These are phyloP conservation scores for Phalaenopsis aphrodite DNA, from an alignment of 106 monocot genomes.

Conservation along the genomic window DNA sequence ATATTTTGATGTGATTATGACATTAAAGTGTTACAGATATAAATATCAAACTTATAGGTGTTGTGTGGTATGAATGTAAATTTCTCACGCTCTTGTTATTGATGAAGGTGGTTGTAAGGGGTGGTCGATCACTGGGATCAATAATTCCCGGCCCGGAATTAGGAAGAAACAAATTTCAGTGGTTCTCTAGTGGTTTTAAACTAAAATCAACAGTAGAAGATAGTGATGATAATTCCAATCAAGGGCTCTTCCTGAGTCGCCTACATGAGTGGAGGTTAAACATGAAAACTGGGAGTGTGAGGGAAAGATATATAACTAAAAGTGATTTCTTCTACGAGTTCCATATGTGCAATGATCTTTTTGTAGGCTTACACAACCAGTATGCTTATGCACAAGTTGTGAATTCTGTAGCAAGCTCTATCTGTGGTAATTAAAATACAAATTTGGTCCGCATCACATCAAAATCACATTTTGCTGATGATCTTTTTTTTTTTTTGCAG, in stretches of 20 bases:
- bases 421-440: slow-evolving; percentile 7
- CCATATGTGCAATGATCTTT: slow-evolving; percentile 33
- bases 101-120: slow-evolving; percentile 40
- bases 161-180: slow-evolving; percentile 16
- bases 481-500: slow-evolving; percentile 14
- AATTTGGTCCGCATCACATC: too few species aligned
- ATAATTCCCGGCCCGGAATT: slow-evolving; percentile 39
- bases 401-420: slow-evolving; percentile 29
- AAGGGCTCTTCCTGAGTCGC: slow-evolving; percentile 26
- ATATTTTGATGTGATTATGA: too few species aligned
- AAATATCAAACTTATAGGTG: too few species aligned
- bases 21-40: too few species aligned
- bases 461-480: too few species aligned
- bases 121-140: slow-evolving; percentile 18
- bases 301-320: slow-evolving; percentile 29
- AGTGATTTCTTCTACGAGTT: slow-evolving; percentile 25
- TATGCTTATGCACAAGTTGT: slow-evolving; percentile 40
- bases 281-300: slow-evolving; percentile 24
- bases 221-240: not conserved
- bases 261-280: slow-evolving; percentile 46
- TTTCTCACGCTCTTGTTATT: not conserved
- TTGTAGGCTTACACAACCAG: slow-evolving; percentile 22
- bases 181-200: slow-evolving; percentile 27
- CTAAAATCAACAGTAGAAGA: not conserved
- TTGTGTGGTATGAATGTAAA: too few species aligned